Evolutionary conservation across 495 filamentous ascomycete species (phyloP).

Genomic region (Trichocladium antarcticum): DNA sequence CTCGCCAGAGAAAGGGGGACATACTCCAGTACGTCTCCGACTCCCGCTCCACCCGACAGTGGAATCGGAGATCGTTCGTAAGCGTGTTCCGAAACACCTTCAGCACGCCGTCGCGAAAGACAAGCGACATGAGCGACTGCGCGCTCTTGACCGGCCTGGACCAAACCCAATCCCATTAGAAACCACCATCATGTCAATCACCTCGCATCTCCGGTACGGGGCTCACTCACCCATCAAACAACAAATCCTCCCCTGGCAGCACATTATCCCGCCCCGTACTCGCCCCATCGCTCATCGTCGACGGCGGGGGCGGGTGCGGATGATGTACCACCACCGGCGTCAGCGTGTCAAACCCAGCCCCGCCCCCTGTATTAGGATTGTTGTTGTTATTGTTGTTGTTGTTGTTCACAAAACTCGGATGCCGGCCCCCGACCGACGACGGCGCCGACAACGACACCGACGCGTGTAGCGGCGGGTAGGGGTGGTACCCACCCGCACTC

Average conservation of each 20-base stretch:
- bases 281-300: conserved; percentile 16
- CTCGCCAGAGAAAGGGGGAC: background rate
- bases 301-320: conserved; percentile 5
- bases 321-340: conserved; percentile 24
- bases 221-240: conserved; percentile 23
- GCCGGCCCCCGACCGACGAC: background rate
- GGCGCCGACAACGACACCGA: background rate
- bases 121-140: conserved; percentile 15
- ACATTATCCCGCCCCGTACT: conserved; percentile 27
- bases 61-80: conserved; percentile 23
- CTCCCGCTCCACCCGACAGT: conserved; percentile 22
- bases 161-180: background rate
- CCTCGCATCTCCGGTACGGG: background rate
- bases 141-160: conserved; percentile 22
- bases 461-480: background rate
- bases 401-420: background rate
- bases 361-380: no score
- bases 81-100: conserved; percentile 27
- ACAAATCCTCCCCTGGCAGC: conserved; percentile 25
- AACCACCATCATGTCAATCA: background rate
- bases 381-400: no score
- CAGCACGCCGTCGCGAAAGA: conserved; percentile 20
- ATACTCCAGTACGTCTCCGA: conserved; percentile 31
- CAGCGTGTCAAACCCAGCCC: conserved; percentile 16
- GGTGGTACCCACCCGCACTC: background rate